Base-by-base conservation (phyloP, 2,329 filamentous ascomycete genomes). In the Calonectria ilicicola region DNA sequence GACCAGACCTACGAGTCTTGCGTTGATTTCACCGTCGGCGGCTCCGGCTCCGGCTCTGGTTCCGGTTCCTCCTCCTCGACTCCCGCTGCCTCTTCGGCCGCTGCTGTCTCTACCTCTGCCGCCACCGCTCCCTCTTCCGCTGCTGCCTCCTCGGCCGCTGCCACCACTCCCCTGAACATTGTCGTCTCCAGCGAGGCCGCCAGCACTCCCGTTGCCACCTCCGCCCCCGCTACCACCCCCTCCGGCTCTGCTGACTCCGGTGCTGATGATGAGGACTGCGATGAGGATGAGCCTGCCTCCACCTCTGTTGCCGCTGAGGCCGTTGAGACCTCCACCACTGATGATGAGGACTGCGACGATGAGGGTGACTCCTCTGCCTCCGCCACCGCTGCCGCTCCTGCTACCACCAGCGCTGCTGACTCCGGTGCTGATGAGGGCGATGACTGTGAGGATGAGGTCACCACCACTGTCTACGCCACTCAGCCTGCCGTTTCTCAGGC, bases 1-100 rank as follows among this genome's bases (percentile, higher is more conserved):
- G 78, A 88, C 70, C 91, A 93, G 86, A 92, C 90, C 14, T 93
- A 93, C 79, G 89, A 91, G 84, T 87, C 87, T 63, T 93, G 91
- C 82, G 84, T 92, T 65, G 91, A 93, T 78, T 92, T 93, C 63
- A 79, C 79, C 32, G 75, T 81, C 42, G 71, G 67, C 32, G 70
- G 72, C 26, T 63, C 63, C n/a, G 44, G 60, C 46, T 69, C 69
- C 14, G 46, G 49, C 35, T 70, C 67, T 19, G 67, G 62, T 32
- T 65, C 73, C 49, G 27, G 35, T 21, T 53, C 64, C 23, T 58
- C 73, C 9, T 67, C 65, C 4, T 6, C 9, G 32, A 53, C 69
- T 3, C 32, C 74, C 14, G 66, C 73, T 3, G 60, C 62, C 17
- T 47, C 65, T 35, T 47, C 71, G 7, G 32, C 35, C n/a, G 69